These are phyloP conservation scores for Kodamaea kaohsiungensis DNA, from an alignment of 805 yeast species.

Conservation along the genomic window DNA sequence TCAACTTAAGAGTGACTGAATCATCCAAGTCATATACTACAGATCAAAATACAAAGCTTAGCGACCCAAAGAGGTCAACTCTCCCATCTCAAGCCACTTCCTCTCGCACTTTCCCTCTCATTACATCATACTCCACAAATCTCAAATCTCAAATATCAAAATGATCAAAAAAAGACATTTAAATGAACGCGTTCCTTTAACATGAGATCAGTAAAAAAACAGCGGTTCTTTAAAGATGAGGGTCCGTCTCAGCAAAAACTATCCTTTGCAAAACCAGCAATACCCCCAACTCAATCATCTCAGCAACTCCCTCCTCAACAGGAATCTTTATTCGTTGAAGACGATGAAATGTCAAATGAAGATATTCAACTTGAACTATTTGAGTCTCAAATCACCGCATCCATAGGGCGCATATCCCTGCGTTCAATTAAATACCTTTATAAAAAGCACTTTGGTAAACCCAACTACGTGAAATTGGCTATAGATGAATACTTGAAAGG, in stretches of 20 bases:
- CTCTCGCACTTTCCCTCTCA: too few species aligned
- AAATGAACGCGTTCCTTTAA: background rate
- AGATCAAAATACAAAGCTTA: too few species aligned
- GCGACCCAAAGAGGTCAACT: too few species aligned
- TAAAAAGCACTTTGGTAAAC: constrained; percentile 14
- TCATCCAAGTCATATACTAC: too few species aligned
- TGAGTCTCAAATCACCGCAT: constrained; percentile 14
- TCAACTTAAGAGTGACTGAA: too few species aligned
- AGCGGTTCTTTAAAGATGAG: constrained; percentile 7
- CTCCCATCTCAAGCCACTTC: background rate
- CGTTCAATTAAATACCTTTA: constrained; percentile 12
- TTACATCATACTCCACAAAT: too few species aligned
- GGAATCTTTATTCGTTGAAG: constrained; percentile 6
- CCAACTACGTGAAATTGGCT: constrained; percentile 12
- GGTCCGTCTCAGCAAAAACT: constrained; percentile 1
- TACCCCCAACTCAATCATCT: background rate
- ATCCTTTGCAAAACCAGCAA: background rate
- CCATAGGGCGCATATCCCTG: constrained; percentile 16
- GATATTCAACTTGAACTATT: constrained; percentile 13
- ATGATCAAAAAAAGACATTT: background rate
- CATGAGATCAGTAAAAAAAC: constrained; percentile 7
- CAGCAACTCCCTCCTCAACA: background rate
- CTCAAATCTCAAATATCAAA: background rate
- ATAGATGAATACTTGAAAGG: constrained; percentile 13
- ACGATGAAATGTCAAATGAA: constrained; percentile 1